Base-by-base conservation (phyloP, 139 green algal species). In the Tetradesmus obliquus region DNA sequence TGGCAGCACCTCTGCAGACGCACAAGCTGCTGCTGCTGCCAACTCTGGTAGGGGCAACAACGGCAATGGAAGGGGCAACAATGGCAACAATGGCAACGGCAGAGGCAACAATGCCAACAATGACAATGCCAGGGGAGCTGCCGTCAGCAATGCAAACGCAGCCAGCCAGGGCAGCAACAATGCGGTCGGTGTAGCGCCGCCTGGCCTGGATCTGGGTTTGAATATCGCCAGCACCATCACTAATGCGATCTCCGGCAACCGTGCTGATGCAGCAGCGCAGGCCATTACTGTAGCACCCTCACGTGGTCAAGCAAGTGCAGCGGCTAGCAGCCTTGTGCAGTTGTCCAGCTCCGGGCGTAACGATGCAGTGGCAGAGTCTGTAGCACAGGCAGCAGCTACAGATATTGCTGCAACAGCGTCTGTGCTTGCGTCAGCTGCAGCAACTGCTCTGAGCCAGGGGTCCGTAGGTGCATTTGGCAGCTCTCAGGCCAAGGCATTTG, bases 391-490 rank as follows among this genome's bases (percentile, higher is more conserved):
- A 9, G 83, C 83, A 55, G 83, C 83, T 20, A 13, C 24, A 9
- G 19, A 88, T 57, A 79, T 62, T 15, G 83, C 57, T 55, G 83
- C 83, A 24, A 88, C 83, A 20, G 83, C 83, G 13, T 32, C 55
- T 22, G 83, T 88, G 17, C 57, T 88, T n/a, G 83, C 83, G 24
- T 32, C 72, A 32, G 83, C 83, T 20, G 83, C 83, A 32, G 83
- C 83, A 58, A 58, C 83, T n/a, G 83, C 83, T 32, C 58, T 13
- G 0, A 55, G 55, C 24, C 57, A 79, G 55, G 83, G 83, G 1
- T 24, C 57, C 1, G 24, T 32, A 8, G 3, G 32, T 22, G 51
- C 55, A 3, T 88, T 88, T 55, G 83, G 55, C 22, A 60, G 24
- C 19, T 24, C 57, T 24, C 83, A 88, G n/a, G 57, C 83, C 5